Percentiles rank a stretch among this genome's conserved stretches.
These are phyloP conservation scores for Nakazawaea molendinolei DNA, from an alignment of 805 yeast genomes.

Conservation along the genomic window DNA sequence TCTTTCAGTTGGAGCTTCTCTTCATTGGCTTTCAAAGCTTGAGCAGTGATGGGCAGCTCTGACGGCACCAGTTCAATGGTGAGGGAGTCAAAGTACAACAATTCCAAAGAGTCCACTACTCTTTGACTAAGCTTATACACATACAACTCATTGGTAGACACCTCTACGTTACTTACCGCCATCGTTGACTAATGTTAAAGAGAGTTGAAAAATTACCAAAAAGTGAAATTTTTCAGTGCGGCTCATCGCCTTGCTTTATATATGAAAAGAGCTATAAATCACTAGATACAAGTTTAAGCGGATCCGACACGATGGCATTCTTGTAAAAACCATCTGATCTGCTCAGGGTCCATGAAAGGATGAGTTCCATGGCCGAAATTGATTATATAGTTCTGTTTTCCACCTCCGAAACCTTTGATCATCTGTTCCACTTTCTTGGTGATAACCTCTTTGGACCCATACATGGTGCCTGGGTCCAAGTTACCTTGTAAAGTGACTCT, in stretches of 20 bases:
- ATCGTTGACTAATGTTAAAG: too few species aligned
- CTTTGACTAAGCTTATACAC: constrained; percentile 37
- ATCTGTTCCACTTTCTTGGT: constrained; percentile 75
- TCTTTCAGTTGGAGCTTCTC: constrained; percentile 6
- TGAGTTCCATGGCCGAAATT: constrained; percentile 98
- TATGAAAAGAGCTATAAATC: background rate
- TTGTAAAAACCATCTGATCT: constrained; percentile 74
- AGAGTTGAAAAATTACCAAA: too few species aligned
- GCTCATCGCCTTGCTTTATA: background rate
- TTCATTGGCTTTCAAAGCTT: constrained; percentile 13
- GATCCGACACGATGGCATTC: constrained; percentile 82
- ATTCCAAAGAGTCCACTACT: constrained; percentile 38
- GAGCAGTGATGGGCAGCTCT: constrained; percentile 10
- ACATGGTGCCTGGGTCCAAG: constrained; percentile 90
- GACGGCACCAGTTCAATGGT: constrained; percentile 33
- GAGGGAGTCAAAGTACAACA: constrained; percentile 48
- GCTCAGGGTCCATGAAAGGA: constrained; percentile 94
- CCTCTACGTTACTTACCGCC: too few species aligned
- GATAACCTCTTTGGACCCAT: constrained; percentile 81
- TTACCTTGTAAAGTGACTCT: constrained; percentile 91
- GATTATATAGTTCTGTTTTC: constrained; percentile 83
- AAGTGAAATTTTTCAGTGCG: background rate
- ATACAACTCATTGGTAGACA: constrained; percentile 32
- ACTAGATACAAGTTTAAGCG: constrained; percentile 19
- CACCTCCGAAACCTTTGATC: constrained; percentile 92